These are phyloP conservation scores for Zygoascus flipseniorum DNA, from an alignment of 805 yeast species.

Conservation along the genomic window DNA sequence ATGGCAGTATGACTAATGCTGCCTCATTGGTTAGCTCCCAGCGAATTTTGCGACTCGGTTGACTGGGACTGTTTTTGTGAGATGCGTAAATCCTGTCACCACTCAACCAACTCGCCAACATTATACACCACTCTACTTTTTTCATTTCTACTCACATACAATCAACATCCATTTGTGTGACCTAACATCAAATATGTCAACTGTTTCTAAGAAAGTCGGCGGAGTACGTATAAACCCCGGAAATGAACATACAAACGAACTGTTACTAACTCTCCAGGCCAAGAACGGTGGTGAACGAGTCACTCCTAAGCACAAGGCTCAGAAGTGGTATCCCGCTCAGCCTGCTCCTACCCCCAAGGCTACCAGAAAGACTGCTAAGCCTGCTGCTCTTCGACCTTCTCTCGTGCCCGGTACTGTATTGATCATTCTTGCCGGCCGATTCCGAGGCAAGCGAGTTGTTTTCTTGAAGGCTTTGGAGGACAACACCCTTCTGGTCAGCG, in stretches of 20 bases:
- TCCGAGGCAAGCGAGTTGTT: conserved; percentile 99
- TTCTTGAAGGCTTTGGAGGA: conserved; percentile 95
- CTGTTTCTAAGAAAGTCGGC: conserved; percentile 26
- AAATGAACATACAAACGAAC: background rate
- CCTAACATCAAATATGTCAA: conserved; percentile 22
- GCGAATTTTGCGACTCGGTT: background rate
- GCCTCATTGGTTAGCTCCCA: no score
- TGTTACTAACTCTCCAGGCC: conserved; percentile 17
- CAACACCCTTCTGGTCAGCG: conserved; percentile 93
- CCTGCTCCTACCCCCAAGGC: conserved; percentile 72
- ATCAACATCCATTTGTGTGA: background rate
- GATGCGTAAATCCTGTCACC: background rate
- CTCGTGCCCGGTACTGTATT: conserved; percentile 97
- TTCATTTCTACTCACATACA: background rate
- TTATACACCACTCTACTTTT: background rate
- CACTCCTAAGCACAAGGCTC: conserved; percentile 40
- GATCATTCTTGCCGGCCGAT: conserved; percentile 96
- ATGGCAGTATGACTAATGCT: no score
- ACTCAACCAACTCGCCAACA: background rate
- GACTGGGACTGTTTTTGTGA: background rate
- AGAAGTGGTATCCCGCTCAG: conserved; percentile 83
- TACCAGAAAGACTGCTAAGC: conserved; percentile 85
- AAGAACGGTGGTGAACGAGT: conserved; percentile 30
- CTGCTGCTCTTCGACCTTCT: conserved; percentile 92
- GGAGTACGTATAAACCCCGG: conserved; percentile 22